These are phyloP conservation scores for Coniosporium apollinis DNA, from an alignment of 495 filamentous ascomycete species.

Conservation along the genomic window DNA sequence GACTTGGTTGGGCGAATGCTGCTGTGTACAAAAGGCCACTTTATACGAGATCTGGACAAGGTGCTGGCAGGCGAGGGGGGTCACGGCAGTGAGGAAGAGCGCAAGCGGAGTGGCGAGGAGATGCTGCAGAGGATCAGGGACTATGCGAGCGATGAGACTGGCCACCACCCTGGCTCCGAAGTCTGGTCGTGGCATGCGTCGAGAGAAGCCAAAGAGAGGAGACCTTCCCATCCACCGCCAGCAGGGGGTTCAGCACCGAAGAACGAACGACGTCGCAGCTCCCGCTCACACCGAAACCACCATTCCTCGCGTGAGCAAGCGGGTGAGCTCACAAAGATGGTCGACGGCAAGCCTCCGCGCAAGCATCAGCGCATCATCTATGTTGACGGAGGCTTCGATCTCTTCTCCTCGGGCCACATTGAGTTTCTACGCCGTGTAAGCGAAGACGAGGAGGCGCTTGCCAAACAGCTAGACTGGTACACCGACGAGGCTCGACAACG, in stretches of 20 bases:
- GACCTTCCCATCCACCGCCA: too few relatives aligned
- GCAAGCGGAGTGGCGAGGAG: constrained; percentile 37
- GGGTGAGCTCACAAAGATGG: constrained; percentile 43
- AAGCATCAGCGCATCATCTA: constrained; percentile 78
- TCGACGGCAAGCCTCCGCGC: constrained; percentile 46
- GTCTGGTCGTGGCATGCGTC: constrained; percentile 62
- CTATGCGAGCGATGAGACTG: constrained; percentile 75
- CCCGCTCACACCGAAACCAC: constrained; percentile 4
- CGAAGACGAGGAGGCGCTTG: constrained; percentile 49
- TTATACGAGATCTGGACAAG: constrained; percentile 55
- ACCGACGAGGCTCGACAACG: constrained; percentile 40
- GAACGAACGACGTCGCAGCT: not conserved
- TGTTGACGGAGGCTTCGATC: constrained; percentile 90
- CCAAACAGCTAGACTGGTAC: constrained; percentile 53
- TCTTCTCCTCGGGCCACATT: constrained; percentile 94
- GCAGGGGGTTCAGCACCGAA: too few relatives aligned
- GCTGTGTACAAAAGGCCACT: constrained; percentile 76
- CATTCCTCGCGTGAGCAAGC: constrained; percentile 22
- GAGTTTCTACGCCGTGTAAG: constrained; percentile 72
- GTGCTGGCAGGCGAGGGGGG: constrained; percentile 58
- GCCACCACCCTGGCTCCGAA: constrained; percentile 49
- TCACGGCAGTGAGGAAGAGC: constrained; percentile 47
- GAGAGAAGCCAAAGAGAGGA: constrained; percentile 31
- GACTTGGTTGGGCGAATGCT: constrained; percentile 96
- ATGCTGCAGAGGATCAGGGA: constrained; percentile 57